Base-by-base conservation (phyloP, 2,329 filamentous ascomycete genomes). In the Arachnopeziza araneosa region DNA sequence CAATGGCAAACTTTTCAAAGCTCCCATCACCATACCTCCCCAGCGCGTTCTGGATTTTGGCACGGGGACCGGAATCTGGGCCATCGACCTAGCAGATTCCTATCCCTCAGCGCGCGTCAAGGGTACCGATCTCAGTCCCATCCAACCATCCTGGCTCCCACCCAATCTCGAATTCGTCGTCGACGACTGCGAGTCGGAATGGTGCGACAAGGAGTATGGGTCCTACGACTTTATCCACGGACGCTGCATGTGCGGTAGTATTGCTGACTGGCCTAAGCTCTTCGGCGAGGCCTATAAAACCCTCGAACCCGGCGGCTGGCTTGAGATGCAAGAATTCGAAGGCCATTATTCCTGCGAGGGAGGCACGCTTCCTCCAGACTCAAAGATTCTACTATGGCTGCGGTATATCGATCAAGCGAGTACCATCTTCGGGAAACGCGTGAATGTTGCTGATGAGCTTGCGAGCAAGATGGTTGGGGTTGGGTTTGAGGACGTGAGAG, bases 91-190 rank as follows among this genome's bases (percentile, higher is more conserved):
- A 19, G 59, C 55, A 6, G 54, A 64, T 49, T 55, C 67, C 5
- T 68, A 73, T 19, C 71, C 72, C 1, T 66, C 73, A 6, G 62
- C 73, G 22, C 55, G 30, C 48, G 53, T 63, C 24, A 67, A 75
- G 2, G 77, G 76, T 1, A 73, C 77, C 2, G 76, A 78, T 63
- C 67, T 78, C n/a, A 76, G 74, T 26, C 76, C 76, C 0, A 78
- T 60, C 5, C 58, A 60, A 57, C 74, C 74, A 10, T 74, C 75
- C 55, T 74, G 70, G 58, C 71, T 84, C 10, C 83, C 82, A 4
- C 79, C 81, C 1, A 85, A 85, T 64, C 77, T 83, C 24, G 75
- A 76, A 32, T 85, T 84, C 64, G 74, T 82, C 67, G 77, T 86
- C 9, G 83, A 86, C 59, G 83, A 86, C 64, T 76, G 80, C 36